A percentile compares a stretch with the other conserved stretches of the same genome.
Evolutionary conservation across 2,329 filamentous ascomycete species (phyloP).

Genomic region (Arthrinium phaeospermum): DNA sequence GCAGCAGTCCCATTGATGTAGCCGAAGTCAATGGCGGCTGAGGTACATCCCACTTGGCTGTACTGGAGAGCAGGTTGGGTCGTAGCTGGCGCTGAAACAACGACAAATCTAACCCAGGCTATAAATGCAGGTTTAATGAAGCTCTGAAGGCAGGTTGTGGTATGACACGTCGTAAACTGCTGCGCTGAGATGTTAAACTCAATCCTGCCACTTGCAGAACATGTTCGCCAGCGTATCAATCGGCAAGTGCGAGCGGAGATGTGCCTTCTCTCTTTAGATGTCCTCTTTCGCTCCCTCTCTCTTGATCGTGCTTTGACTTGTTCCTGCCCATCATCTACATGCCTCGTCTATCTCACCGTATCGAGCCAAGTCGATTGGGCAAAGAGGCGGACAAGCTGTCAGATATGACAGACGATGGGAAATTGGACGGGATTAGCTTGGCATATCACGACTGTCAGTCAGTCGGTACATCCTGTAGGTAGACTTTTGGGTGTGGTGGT

Average conservation of each 20-base stretch:
- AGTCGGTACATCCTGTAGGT: neutral
- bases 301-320: neutral
- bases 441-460: constrained; percentile 3
- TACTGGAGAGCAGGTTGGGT: constrained; percentile 2
- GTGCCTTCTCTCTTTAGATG: neutral
- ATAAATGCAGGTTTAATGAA: constrained; percentile 18
- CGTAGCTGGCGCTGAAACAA: constrained; percentile 13
- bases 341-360: constrained; percentile 5
- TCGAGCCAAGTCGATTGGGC: neutral
- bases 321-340: neutral
- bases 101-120: constrained; percentile 16
- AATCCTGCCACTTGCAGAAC: constrained; percentile 12
- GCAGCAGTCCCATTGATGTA: neutral
- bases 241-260: neutral
- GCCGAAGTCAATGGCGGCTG: constrained; percentile 13
- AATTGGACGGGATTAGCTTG: constrained; percentile 11
- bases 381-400: constrained; percentile 13
- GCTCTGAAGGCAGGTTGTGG: neutral
- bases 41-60: neutral
- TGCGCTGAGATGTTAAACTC: constrained; percentile 14
- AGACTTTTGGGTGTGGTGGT: neutral
- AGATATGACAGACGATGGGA: constrained; percentile 16
- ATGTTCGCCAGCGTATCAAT: neutral
- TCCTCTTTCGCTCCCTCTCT: neutral
- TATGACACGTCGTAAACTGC: constrained; percentile 14